These are phyloP conservation scores for Sphagnum fallax DNA, from an alignment of 228 moss, liverwort and hornwort genomes.

Conservation along the genomic window DNA sequence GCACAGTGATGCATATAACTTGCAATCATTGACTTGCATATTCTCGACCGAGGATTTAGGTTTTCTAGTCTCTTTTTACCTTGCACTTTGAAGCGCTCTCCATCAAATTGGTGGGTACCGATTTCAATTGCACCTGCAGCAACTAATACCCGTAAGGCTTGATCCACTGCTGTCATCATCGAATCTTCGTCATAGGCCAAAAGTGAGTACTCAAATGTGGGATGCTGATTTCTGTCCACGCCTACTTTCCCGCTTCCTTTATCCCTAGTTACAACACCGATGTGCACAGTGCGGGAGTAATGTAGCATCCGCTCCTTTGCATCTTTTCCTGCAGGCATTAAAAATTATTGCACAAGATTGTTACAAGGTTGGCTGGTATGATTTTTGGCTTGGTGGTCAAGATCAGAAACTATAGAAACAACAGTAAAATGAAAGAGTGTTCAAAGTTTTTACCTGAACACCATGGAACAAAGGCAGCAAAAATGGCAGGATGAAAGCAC, in stretches of 20 bases:
- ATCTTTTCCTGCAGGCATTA: conserved; percentile 22
- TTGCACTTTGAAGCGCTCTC: conserved; percentile 38
- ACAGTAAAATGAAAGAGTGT: background rate
- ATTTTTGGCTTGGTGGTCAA: background rate
- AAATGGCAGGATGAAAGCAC: conserved; percentile 51
- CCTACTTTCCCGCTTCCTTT: conserved; percentile 44
- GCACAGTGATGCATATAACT: background rate
- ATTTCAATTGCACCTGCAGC: conserved; percentile 82
- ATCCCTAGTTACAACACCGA: conserved; percentile 61
- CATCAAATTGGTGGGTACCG: conserved; percentile 57
- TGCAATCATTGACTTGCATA: background rate
- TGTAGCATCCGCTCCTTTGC: conserved; percentile 47
- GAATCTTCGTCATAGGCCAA: conserved; percentile 34
- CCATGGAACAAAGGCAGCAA: conserved; percentile 50
- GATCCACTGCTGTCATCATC: conserved; percentile 31
- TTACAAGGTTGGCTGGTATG: too few relatives aligned
- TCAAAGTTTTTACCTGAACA: conserved; percentile 27
- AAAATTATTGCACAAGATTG: too few relatives aligned
- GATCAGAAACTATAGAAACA: background rate
- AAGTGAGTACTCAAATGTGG: conserved; percentile 25
- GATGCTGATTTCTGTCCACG: conserved; percentile 10
- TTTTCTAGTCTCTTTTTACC: conserved; percentile 3
- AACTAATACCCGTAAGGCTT: conserved; percentile 48
- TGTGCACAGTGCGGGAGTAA: conserved; percentile 44
- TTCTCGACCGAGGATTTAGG: background rate